phyloP scores from a whole-genome alignment of 2,329 filamentous ascomycete genomes.

The Fusarium proliferatum region DNA sequence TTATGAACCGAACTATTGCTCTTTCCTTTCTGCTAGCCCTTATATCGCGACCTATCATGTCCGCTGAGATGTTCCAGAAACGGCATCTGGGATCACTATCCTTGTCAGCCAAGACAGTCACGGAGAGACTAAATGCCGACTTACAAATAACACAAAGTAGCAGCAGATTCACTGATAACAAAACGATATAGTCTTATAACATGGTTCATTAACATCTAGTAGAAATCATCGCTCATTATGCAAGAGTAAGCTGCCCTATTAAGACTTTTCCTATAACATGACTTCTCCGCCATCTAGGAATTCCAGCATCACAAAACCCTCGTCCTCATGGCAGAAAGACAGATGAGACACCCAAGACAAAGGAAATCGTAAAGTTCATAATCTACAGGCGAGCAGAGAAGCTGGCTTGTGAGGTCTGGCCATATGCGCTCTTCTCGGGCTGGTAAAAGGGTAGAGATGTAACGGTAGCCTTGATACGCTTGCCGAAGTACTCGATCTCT shows the following conservation, averaged over 20 bases:
- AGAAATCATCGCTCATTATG: conserved; percentile 27
- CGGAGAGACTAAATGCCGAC: background rate
- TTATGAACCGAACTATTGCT: background rate
- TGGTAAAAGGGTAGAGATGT: conserved; percentile 55
- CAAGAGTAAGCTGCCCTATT: conserved; percentile 18
- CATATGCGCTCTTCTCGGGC: conserved; percentile 31
- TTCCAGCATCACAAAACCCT: background rate
- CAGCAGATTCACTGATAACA: background rate
- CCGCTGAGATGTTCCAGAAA: background rate
- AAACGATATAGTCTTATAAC: background rate
- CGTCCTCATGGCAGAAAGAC: background rate
- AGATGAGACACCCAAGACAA: background rate
- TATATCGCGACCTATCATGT: background rate
- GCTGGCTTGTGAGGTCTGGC: conserved; percentile 1
- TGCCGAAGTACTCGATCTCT: conserved; percentile 72
- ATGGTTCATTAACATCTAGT: conserved; percentile 24
- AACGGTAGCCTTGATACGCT: conserved; percentile 64
- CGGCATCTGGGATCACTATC: background rate
- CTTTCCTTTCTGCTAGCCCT: background rate
- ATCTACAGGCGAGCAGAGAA: conserved; percentile 31
- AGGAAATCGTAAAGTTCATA: conserved; percentile 9
- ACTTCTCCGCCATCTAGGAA: background rate
- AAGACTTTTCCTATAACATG: conserved; percentile 7
- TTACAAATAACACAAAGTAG: background rate
- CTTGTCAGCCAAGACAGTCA: background rate